Percentiles rank a stretch among this genome's conserved stretches.
phyloP scores from a whole-genome alignment of 179 eudicot genomes.

The Nepenthes alata region DNA sequence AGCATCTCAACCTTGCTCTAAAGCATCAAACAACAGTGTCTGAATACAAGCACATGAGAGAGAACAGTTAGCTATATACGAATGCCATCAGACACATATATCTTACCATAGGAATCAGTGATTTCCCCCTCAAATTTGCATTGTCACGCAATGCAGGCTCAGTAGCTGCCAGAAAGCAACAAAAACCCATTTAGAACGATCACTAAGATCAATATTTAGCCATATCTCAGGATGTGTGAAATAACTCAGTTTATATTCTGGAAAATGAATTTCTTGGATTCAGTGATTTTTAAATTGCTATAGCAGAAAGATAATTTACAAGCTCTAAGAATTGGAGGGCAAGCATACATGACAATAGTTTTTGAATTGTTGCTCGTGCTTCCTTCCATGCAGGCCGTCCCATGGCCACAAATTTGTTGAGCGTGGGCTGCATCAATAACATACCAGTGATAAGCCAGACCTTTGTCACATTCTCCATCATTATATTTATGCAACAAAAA shows the following conservation, averaged over 20 bases:
- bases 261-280: not conserved
- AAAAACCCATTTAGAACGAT: conserved; percentile 4
- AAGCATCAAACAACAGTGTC: conserved; percentile 8
- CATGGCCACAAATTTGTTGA: conserved; percentile 69
- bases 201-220: not conserved
- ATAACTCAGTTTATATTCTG: not conserved
- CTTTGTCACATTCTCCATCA: no score
- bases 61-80: not conserved
- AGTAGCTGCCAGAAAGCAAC: conserved; percentile 34
- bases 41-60: conserved; percentile 2
- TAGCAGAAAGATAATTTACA: no score
- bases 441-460: not conserved
- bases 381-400: conserved; percentile 96
- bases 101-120: conserved; percentile 69
- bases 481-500: no score
- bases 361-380: conserved; percentile 83
- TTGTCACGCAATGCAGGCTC: conserved; percentile 83
- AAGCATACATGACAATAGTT: conserved; percentile 58
- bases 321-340: not conserved
- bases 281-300: not conserved
- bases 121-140: conserved; percentile 51
- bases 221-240: not conserved
- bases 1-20: conserved; percentile 82
- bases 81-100: not conserved
- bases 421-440: conserved; percentile 48